A percentile compares a stretch with the other conserved stretches of the same genome.
phyloP scores from a whole-genome alignment of 2,329 filamentous ascomycete genomes.

The Phialophora chinensis region DNA sequence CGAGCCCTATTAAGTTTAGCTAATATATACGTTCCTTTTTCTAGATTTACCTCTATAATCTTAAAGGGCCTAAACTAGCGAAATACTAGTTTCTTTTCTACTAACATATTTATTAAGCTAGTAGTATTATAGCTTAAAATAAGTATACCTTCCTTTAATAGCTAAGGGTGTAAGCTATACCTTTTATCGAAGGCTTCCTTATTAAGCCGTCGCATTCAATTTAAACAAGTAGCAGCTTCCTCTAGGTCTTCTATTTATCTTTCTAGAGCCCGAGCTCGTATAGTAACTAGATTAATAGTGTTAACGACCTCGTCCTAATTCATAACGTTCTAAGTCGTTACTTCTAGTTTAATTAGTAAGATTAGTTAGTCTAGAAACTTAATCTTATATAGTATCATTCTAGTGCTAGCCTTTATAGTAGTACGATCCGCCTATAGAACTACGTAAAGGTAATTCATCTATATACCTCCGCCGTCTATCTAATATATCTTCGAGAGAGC shows the following conservation, averaged over 20 bases:
- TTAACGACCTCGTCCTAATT: constrained; percentile 3
- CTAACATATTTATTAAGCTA: constrained; percentile 1
- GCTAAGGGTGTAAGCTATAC: constrained; percentile 1
- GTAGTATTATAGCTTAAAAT: constrained; percentile 1
- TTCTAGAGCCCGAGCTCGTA: neutral
- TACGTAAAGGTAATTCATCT: neutral
- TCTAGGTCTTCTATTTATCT: neutral
- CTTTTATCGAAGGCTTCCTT: constrained; percentile 3
- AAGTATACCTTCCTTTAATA: neutral
- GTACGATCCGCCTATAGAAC: constrained; percentile 5
- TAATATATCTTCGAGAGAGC: constrained; percentile 1
- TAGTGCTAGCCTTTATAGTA: neutral
- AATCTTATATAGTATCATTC: neutral
- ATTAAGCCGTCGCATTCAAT: neutral
- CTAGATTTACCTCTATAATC: neutral
- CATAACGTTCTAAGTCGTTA: neutral
- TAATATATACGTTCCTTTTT: constrained; percentile 1
- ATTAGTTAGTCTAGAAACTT: neutral
- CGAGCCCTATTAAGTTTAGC: neutral
- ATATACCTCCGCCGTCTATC: neutral
- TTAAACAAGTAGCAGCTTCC: neutral
- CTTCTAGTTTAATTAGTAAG: too few species aligned
- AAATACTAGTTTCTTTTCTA: constrained; percentile 6
- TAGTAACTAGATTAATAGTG: neutral
- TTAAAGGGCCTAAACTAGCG: neutral